Conservation (phyloP, 768 basidiomycete species). For the Suillus fuscotomentosus region DNA sequence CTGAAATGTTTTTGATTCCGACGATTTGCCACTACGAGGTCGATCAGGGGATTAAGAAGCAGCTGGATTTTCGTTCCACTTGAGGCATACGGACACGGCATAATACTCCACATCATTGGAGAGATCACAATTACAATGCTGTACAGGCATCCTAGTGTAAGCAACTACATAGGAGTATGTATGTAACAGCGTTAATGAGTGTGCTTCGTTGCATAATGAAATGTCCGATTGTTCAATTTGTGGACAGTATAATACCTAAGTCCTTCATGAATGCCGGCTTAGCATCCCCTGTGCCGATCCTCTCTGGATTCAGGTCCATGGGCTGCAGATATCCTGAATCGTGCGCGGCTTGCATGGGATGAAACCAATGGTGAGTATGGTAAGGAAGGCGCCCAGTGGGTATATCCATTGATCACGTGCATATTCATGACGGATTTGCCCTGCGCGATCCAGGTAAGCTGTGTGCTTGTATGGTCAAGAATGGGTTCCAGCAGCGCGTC, state of each 20-base stretch:
- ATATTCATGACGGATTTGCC: not conserved
- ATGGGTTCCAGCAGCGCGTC: not conserved
- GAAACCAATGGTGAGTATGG: not conserved
- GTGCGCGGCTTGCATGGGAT: not conserved
- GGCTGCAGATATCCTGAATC: not conserved
- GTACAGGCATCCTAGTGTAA: not conserved
- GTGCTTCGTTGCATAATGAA: not conserved
- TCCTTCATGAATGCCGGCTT: not conserved
- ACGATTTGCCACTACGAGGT: slow-evolving; percentile 7
- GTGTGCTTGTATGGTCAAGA: not conserved
- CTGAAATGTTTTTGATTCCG: slow-evolving; percentile 12
- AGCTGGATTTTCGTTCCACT: not conserved
- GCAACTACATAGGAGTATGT: not conserved
- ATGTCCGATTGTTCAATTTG: not conserved
- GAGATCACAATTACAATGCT: not conserved
- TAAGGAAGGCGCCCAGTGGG: not conserved
- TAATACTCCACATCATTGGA: not conserved
- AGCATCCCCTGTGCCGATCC: not conserved
- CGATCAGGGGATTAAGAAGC: slow-evolving; percentile 10
- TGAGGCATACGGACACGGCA: not conserved
- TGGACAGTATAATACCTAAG: not conserved
- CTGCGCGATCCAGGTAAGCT: not conserved
- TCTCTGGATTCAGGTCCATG: not conserved
- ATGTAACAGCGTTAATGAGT: not conserved
- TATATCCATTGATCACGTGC: not conserved